Evolutionary conservation across 208 protist genomes (phyloP), one percentile per base, ranked within the genome.

Genomic region (Sergeia podlipaevii): DNA sequence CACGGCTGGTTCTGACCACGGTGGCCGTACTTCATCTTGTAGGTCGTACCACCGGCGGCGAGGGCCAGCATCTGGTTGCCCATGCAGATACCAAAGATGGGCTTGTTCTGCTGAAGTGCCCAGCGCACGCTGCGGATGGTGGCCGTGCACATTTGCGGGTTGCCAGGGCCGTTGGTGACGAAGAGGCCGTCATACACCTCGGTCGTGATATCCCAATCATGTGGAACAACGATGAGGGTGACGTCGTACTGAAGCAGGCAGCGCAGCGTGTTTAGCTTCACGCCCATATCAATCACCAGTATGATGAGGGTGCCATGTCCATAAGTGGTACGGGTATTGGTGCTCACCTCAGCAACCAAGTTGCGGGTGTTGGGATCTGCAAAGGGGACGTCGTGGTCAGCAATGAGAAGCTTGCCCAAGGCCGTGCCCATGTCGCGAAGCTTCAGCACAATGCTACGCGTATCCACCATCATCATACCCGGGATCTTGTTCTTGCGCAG

Each of bases 11-110:
- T 99, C 51, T 98, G 94, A 6, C 98, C 98, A 49, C 98, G 89
- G 75, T 99, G 98, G 58, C 98, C 98, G 74, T 98, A 99, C 67
- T 98, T 98, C 87, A 99, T 91, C 82, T 99, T 99, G 74, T 96
- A 97, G 13, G 96, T 98, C n/a, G 68, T 79, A 17, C 80, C 85
- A 32, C 89, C 87, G 3, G 96, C 91, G 0, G 97, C 96, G 30
- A 98, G 77, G 28, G 82, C 89, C 10, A 99, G 70, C 56, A 99
- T 90, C 71, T 99, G 97, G 79, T 99, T 99, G 36, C 97, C 98
- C 64, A 99, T 97, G 80, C 98, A 99, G 61, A 99, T 99, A 55
- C 98, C 97, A 46, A 99, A 98, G 43, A 99, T 95, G 37, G 97
- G 96, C 70, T 94, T 97, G 24, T 80, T 70, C 70, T 84, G 75